Base-by-base conservation (phyloP, 2,329 filamentous ascomycete genomes). In the Sphaerulina vaccinii region DNA sequence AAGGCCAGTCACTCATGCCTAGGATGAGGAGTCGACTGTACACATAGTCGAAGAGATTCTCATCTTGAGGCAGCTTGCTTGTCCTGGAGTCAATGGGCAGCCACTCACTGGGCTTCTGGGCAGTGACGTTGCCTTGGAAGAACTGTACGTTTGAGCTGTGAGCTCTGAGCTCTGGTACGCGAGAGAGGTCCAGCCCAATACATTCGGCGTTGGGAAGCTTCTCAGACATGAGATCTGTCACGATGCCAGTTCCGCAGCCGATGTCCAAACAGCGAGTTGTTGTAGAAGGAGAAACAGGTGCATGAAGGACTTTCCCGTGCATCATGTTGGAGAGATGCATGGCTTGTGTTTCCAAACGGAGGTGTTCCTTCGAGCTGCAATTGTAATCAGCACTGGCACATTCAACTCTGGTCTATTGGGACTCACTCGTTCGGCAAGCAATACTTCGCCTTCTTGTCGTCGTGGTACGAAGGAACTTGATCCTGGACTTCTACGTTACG, bases 161-260 rank as follows among this genome's bases (percentile, higher is more conserved):
- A 22, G 35, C n/a, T 9, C 46, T 43, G 27, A 40, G 45, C 9
- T 22, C 13, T 22, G 54, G 54, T 3, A 63, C 55, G 16, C 42
- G 8, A 21, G 48, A 54, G 24, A 70, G 60, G 51, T 74, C 71
- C 21, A 67, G 68, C 33, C 65, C 70, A 43, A 62, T 62, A 6
- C 71, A 62, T 43, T 68, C 57, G 10, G 67, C 60, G 10, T 65
- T 51, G 35, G 54, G 57, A 37, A 47, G 55, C n/a, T 32, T 49
- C 13, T 19, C 42, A 22, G 52, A 53, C 23, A 59, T 51, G 19
- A 52, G 41, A 40, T 48, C 54, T 68, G 43, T 74, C 64, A 52
- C 23, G 27, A 51, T 47, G n/a, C 60, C 60, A 13, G 56, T 52
- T 70, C 75, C 54, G 42, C 57, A 51, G 24, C 54, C 37, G 21